Evolutionary conservation across 129 eudicot species (phyloP).

Genomic region (Flaveria ramosissima): DNA sequence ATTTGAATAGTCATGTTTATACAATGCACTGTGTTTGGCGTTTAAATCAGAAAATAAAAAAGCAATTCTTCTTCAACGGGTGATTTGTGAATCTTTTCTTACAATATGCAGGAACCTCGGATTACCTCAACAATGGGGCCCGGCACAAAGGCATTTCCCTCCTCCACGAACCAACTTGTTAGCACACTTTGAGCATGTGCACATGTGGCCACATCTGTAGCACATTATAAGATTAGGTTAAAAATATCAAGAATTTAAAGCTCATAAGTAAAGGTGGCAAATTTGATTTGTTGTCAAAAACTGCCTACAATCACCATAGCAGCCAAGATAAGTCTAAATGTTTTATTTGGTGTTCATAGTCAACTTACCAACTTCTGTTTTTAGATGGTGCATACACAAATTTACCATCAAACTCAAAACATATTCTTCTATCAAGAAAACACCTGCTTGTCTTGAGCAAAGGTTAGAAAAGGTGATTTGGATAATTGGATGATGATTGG

Average conservation of each 20-base stretch:
- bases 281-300: background rate
- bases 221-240: constrained; percentile 13
- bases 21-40: constrained; percentile 41
- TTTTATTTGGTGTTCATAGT: background rate
- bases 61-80: constrained; percentile 22
- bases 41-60: constrained; percentile 41
- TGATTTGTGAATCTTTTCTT: constrained; percentile 31
- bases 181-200: constrained; percentile 97
- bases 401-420: constrained; percentile 16
- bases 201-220: constrained; percentile 97
- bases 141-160: constrained; percentile 98
- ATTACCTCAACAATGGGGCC: constrained; percentile 94
- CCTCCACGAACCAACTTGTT: constrained; percentile 92
- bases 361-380: background rate
- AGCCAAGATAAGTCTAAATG: background rate
- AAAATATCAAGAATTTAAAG: constrained; percentile 5
- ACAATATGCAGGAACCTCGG: constrained; percentile 95
- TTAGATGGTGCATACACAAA: background rate
- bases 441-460: background rate
- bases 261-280: background rate
- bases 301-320: background rate
- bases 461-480: too few relatives aligned
- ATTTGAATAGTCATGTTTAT: constrained; percentile 36
- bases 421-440: background rate
- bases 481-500: background rate